phyloP scores from a whole-genome alignment of 2,329 filamentous ascomycete genomes.

The Nemania sp. region DNA sequence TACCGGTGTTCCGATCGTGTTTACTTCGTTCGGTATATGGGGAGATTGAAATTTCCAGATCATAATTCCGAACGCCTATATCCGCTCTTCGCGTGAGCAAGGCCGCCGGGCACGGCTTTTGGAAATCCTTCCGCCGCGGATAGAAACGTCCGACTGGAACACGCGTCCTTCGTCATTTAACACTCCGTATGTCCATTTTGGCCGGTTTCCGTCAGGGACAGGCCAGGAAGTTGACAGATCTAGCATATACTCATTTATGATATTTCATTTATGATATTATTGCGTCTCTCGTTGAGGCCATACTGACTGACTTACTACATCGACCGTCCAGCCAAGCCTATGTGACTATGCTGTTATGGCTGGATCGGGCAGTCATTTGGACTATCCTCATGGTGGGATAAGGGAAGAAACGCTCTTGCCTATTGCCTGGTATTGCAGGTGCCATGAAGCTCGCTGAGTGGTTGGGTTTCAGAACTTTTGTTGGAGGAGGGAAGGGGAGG shows the following conservation, averaged over 20 bases:
- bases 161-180: constrained; percentile 28
- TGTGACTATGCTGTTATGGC: constrained; percentile 24
- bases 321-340: constrained; percentile 31
- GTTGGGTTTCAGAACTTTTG: constrained; percentile 12
- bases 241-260: constrained; percentile 10
- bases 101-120: constrained; percentile 16
- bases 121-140: constrained; percentile 15
- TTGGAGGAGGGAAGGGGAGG: background rate
- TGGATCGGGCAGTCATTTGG: constrained; percentile 35
- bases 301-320: constrained; percentile 37
- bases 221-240: constrained; percentile 17
- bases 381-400: constrained; percentile 23
- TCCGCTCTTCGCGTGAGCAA: constrained; percentile 9
- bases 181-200: constrained; percentile 8
- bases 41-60: background rate
- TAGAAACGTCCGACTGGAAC: constrained; percentile 14
- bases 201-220: constrained; percentile 18
- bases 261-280: constrained; percentile 24
- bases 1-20: background rate
- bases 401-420: constrained; percentile 12
- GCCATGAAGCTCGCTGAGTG: constrained; percentile 19
- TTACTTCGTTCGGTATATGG: background rate
- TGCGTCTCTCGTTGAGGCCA: constrained; percentile 22
- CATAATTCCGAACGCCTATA: constrained; percentile 11
- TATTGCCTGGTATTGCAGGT: constrained; percentile 13